Conservation (phyloP, 1,284 basidiomycete species). For the Cryptococcus hybrid region DNA sequence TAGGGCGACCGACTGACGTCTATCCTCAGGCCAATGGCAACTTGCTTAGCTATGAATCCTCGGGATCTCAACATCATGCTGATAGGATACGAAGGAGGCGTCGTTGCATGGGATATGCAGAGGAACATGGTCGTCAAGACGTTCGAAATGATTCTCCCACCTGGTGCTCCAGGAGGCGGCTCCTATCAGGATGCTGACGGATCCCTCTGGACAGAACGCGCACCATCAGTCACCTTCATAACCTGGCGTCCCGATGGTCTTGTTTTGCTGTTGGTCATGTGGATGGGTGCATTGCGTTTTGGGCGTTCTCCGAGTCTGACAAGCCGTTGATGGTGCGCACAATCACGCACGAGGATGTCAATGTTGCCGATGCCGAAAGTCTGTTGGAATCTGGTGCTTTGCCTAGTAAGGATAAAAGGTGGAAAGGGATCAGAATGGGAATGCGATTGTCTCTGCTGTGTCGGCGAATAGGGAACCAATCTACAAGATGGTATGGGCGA, state of each 20-base stretch:
- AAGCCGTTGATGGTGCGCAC: conserved; percentile 77
- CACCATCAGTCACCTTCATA: conserved; percentile 70
- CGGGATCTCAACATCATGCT: conserved; percentile 76
- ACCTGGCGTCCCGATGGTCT: conserved; percentile 60
- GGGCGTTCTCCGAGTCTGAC: conserved; percentile 77
- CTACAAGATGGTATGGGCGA: conserved; percentile 84
- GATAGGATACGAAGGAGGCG: conserved; percentile 76
- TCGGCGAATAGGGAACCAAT: conserved; percentile 66
- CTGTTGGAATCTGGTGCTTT: conserved; percentile 48
- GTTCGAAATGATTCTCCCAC: conserved; percentile 66
- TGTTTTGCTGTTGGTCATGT: conserved; percentile 58
- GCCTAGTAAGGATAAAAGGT: conserved; percentile 39
- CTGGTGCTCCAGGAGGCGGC: conserved; percentile 76
- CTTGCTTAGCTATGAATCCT: conserved; percentile 72
- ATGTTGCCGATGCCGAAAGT: conserved; percentile 50
- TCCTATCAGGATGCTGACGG: conserved; percentile 58
- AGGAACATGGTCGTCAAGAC: conserved; percentile 61
- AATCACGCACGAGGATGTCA: conserved; percentile 55
- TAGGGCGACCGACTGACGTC: conserved; percentile 7
- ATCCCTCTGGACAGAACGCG: conserved; percentile 68
- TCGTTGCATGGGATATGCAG: conserved; percentile 70
- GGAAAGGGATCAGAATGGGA: conserved; percentile 13
- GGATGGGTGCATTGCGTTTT: conserved; percentile 86
- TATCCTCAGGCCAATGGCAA: conserved; percentile 52
- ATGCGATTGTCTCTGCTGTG: conserved; percentile 15